Conservation (phyloP, 768 basidiomycete genomes). For the Podaxis sp. region DNA sequence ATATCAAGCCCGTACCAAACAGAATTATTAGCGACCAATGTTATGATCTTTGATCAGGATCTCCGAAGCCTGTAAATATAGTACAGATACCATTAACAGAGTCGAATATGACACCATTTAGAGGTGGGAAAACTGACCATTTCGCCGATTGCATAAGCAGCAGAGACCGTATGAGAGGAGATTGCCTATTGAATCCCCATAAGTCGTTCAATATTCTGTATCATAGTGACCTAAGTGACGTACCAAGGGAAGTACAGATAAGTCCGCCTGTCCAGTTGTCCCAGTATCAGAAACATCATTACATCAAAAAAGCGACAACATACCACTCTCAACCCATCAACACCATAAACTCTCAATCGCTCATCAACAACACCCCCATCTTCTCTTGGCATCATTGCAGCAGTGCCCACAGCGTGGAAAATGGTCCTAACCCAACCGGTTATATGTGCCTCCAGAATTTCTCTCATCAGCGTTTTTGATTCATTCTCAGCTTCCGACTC, state of each 20-base stretch:
- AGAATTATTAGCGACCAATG: neutral
- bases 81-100: neutral
- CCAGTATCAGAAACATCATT: neutral
- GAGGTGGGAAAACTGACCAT: conserved; percentile 2
- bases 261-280: neutral
- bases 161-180: conserved; percentile 4
- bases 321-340: conserved; percentile 27
- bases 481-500: conserved; percentile 8
- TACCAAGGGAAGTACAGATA: conserved; percentile 8
- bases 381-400: conserved; percentile 26
- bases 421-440: conserved; percentile 2
- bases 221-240: neutral
- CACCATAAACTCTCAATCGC: conserved; percentile 30
- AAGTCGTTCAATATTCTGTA: neutral
- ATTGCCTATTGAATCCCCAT: neutral
- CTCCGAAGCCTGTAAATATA: neutral
- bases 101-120: neutral
- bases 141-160: conserved; percentile 9
- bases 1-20: neutral
- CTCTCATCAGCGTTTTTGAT: neutral
- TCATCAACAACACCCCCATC: conserved; percentile 32
- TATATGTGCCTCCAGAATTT: neutral
- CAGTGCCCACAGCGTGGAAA: conserved; percentile 20
- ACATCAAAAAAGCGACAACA: conserved; percentile 21
- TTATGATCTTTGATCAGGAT: neutral